Evolutionary conservation across 2,329 filamentous ascomycete species (phyloP).

Genomic region (Cladobotryum mycophilum): DNA sequence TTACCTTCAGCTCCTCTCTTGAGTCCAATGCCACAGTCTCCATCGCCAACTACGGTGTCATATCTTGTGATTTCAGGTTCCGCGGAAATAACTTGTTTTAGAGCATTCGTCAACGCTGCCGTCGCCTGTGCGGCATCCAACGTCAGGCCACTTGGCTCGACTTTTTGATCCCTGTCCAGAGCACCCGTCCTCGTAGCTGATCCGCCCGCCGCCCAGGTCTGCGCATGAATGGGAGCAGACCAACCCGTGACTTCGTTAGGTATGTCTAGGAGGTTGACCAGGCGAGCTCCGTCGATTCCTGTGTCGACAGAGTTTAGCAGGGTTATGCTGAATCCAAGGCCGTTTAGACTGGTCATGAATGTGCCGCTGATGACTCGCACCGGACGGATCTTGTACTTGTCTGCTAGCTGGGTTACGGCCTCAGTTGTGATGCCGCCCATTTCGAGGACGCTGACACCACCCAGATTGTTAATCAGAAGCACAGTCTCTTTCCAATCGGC

Average conservation of each 20-base stretch:
- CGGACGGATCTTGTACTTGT: slow-evolving; percentile 53
- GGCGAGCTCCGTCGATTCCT: slow-evolving; percentile 52
- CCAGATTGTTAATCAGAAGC: slow-evolving; percentile 69
- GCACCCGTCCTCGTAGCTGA: slow-evolving; percentile 38
- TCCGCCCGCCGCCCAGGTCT: slow-evolving; percentile 57
- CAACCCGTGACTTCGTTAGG: slow-evolving; percentile 65
- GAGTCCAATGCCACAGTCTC: slow-evolving; percentile 81
- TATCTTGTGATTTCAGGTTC: slow-evolving; percentile 68
- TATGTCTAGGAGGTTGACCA: slow-evolving; percentile 65
- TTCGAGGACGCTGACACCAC: slow-evolving; percentile 66
- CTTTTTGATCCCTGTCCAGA: slow-evolving; percentile 23
- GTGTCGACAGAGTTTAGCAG: slow-evolving; percentile 58
- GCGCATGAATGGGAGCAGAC: slow-evolving; percentile 55
- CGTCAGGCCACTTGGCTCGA: slow-evolving; percentile 42
- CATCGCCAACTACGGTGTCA: slow-evolving; percentile 82
- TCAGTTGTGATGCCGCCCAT: slow-evolving; percentile 65
- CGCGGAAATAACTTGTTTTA: slow-evolving; percentile 56
- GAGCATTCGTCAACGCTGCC: slow-evolving; percentile 47
- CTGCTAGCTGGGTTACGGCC: slow-evolving; percentile 56
- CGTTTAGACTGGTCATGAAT: slow-evolving; percentile 75
- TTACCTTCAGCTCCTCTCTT: slow-evolving; percentile 77
- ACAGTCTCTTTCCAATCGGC: slow-evolving; percentile 60
- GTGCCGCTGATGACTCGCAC: slow-evolving; percentile 62
- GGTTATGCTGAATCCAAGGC: slow-evolving; percentile 67
- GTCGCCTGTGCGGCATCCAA: slow-evolving; percentile 47